Percentiles rank a stretch among this genome's conserved stretches.
phyloP scores from a whole-genome alignment of 352 stramenopile species.

The Pythium brachiatum region DNA sequence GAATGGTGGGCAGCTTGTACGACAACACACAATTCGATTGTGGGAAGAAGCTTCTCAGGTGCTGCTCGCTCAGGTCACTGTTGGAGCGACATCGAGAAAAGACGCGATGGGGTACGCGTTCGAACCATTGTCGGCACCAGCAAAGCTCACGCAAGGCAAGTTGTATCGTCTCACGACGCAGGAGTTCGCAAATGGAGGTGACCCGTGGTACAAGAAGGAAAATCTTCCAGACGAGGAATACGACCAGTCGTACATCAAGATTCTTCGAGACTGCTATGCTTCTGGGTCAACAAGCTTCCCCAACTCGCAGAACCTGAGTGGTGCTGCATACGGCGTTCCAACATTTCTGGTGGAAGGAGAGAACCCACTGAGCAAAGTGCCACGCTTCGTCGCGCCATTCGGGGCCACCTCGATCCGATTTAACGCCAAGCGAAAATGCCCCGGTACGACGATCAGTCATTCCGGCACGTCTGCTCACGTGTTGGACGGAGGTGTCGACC shows the following conservation, averaged over 20 bases:
- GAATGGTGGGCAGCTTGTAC: constrained; percentile 59
- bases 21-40: constrained; percentile 72
- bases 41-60: constrained; percentile 82
- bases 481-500: constrained; percentile 31
- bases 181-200: constrained; percentile 83
- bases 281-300: constrained; percentile 80
- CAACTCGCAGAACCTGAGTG: constrained; percentile 84
- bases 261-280: constrained; percentile 83
- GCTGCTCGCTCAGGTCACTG: constrained; percentile 59
- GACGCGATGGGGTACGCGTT: constrained; percentile 76
- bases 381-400: constrained; percentile 57
- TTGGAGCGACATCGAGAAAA: constrained; percentile 62
- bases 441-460: constrained; percentile 67
- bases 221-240: constrained; percentile 87
- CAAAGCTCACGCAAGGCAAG: constrained; percentile 76
- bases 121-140: constrained; percentile 48
- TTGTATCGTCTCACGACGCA: constrained; percentile 86
- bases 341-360: constrained; percentile 84
- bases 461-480: constrained; percentile 62
- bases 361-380: constrained; percentile 56
- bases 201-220: constrained; percentile 90
- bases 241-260: constrained; percentile 83
- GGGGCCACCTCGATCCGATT: constrained; percentile 61
- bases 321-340: constrained; percentile 80
- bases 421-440: constrained; percentile 55